Base-by-base conservation (phyloP, 805 yeast species). In the Lipomyces sp. region DNA sequence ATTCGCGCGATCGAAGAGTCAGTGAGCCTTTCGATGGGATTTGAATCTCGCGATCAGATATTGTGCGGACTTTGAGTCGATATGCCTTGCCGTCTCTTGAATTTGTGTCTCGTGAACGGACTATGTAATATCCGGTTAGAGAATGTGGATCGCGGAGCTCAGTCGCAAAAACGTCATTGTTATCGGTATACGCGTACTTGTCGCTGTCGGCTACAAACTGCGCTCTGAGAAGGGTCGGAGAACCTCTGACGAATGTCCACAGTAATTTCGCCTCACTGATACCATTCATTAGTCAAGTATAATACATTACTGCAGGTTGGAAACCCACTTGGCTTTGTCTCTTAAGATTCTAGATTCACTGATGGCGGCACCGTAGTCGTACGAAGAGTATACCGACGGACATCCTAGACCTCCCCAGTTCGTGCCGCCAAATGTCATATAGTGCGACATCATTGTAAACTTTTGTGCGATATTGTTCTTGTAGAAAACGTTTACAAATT, bases 341-440 rank as follows among this genome's bases (percentile, higher is more conserved):
- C 69, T 60, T 11, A 62, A 18, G 8, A 58, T 45, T 30, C 69
- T 53, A 15, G 54, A 42, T 53, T 65, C 69, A 24, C 64, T 50
- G 13, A 65, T 65, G 3, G 66, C 63, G 7, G 69, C 63, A 13
- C 63, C 66, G 59, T 63, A 62, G 56, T 65, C 69, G 29, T 51
- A 65, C 30, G 69, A 65, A 5, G 69, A 35, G 42, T 65, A 65
- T 10, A 62, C 63, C 3, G 45, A 60, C n/a, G 69, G 66, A 4
- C 63, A 51, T 3, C 63, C 69, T 32, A 65, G 50, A 10, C 62
- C 64, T 3, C 69, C 69, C 69, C 69, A 65, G 35, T 63, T 65
- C n/a, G 69, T 62, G 18, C 69, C 69, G 15, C 69, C 69, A 8
- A 48, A 53, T n/a, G 50, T 37, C 65, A 65, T 63, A 35, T 65